Base-by-base conservation (phyloP, 805 yeast genomes). In the Starmerella apis region DNA sequence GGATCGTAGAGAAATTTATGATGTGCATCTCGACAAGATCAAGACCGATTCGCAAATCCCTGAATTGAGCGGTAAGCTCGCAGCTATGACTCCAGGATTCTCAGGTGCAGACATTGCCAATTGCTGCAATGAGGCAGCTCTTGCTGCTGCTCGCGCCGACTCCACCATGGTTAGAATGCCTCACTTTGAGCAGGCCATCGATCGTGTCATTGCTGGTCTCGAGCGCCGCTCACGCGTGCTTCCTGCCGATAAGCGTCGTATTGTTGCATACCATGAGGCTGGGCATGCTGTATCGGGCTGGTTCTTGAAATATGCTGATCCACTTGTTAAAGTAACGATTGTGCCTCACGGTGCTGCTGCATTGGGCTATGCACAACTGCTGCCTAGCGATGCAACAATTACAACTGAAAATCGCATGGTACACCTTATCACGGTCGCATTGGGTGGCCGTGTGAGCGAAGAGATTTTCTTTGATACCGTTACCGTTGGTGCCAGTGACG, bases 271-370 rank as follows among this genome's bases (percentile, higher is more conserved):
- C 64, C 96, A 87, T 66, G 96, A 87, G 68, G 96, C 96, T 1
- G 96, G 96, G 0, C 96, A 87, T 65, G 96, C 96, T 3, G 82
- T 87, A 44, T 84, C 95, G 68, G 96, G 96, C 20, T 88, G 96
- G 96, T 86, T 72, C 63, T 72, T 87, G 62, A 77, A 80, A 68
- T 79, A 70, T 68, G 96, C 96, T 10, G 95, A 87, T 65, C 96
- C 96, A 7, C 70, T 87, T 52, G 76, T 88, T 52, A 87, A 87
- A 67, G 96, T 87, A n/a, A 83, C 94, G 19, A 87, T 87, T 58
- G 85, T 87, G 54, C 96, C 96, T 50, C 79, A 95, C 66, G 96
- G 96, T 20, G 85, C 83, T 66, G 95, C 95, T 46, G 95, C 95
- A 13, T 71, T 87, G 49, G 96, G 96, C n/a, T 87, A 88, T 65